Conservation (phyloP, 495 filamentous ascomycete genomes). For the Podospora anserina region DNA sequence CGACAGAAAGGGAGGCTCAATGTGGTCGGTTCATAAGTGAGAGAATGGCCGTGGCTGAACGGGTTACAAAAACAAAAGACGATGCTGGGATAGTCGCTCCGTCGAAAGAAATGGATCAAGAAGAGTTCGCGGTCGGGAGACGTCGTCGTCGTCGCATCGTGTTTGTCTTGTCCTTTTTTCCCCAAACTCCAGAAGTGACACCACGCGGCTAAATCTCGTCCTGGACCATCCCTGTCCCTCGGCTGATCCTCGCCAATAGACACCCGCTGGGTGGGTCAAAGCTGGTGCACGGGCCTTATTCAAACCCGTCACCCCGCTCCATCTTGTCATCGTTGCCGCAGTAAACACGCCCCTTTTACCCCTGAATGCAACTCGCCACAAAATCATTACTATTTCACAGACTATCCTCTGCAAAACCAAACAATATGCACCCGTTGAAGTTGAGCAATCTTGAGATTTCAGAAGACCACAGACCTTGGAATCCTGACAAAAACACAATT, state of each 20-base stretch:
- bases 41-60: constrained; percentile 12
- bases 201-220: constrained; percentile 7
- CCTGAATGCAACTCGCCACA: neutral
- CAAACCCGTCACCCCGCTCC: neutral
- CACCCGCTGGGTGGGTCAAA: neutral
- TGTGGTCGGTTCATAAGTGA: constrained; percentile 34
- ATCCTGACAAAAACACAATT: no score
- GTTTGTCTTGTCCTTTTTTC: neutral
- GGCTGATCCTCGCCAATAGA: constrained; percentile 8
- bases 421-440: no score
- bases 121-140: neutral
- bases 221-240: neutral
- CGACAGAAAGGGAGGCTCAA: constrained; percentile 20
- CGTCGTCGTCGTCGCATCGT: constrained; percentile 2
- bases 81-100: neutral
- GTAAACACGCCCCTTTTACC: constrained; percentile 4
- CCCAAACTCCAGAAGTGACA: neutral
- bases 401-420: neutral
- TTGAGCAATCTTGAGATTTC: no score
- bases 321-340: neutral
- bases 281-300: neutral
- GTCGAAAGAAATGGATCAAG: constrained; percentile 7
- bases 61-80: no score
- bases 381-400: neutral
- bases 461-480: no score